Conservation (phyloP, 2,329 filamentous ascomycete genomes). For the Claviceps sorghi region DNA sequence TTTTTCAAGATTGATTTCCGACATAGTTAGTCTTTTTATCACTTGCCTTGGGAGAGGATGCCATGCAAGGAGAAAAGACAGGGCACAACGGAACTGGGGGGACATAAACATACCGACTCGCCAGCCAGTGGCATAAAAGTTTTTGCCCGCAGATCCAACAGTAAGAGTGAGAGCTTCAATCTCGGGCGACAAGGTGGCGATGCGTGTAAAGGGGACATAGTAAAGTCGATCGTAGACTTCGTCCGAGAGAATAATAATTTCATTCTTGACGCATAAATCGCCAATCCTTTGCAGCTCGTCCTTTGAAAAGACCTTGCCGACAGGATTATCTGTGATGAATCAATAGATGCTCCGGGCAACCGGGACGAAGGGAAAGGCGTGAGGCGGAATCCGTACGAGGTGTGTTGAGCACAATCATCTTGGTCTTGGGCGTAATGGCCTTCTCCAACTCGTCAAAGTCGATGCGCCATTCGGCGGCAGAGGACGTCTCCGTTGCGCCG, state of each 20-base stretch:
- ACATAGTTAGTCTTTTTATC: neutral
- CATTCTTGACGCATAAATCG: conserved; percentile 77
- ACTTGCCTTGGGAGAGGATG: neutral
- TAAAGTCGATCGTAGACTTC: conserved; percentile 91
- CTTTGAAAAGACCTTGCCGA: conserved; percentile 85
- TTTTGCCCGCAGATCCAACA: conserved; percentile 92
- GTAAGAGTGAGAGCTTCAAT: conserved; percentile 79
- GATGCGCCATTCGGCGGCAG: conserved; percentile 76
- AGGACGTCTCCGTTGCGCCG: conserved; percentile 65
- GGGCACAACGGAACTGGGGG: neutral
- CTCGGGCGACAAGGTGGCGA: conserved; percentile 81
- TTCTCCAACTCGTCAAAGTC: conserved; percentile 70
- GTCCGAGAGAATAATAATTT: conserved; percentile 84
- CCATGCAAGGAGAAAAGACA: neutral
- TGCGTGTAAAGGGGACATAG: conserved; percentile 88
- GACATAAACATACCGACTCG: conserved; percentile 44
- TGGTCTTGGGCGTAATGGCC: conserved; percentile 72
- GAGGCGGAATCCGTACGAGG: conserved; percentile 30
- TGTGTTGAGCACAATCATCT: conserved; percentile 89
- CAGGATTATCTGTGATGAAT: conserved; percentile 59
- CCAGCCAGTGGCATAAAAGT: conserved; percentile 97
- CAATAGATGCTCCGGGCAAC: neutral
- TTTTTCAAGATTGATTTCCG: no score
- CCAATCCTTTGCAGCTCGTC: conserved; percentile 75
- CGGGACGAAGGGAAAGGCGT: neutral